Conservation (phyloP, 106 monocot species). For the Amphibolis antarctica region DNA sequence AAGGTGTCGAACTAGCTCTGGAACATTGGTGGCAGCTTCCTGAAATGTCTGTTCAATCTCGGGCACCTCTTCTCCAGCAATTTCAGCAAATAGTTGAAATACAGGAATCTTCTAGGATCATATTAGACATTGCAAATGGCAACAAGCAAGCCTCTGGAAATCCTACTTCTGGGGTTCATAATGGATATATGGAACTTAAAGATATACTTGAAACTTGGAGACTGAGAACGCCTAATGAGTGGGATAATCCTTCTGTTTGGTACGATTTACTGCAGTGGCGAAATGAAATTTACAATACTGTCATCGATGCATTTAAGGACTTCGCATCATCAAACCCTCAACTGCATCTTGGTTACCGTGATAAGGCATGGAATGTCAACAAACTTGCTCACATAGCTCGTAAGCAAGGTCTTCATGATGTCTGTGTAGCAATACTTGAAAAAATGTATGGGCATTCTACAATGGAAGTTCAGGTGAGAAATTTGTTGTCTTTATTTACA, state of each 20-base stretch:
- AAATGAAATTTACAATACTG: constrained; percentile 94
- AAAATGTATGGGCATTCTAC: constrained; percentile 99
- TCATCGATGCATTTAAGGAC: constrained; percentile 97
- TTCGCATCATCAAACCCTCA: constrained; percentile 80
- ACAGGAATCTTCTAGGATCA: constrained; percentile 81
- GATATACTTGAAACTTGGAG: constrained; percentile 99
- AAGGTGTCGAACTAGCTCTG: constrained; percentile 90
- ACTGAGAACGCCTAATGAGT: constrained; percentile 95
- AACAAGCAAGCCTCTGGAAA: constrained; percentile 77
- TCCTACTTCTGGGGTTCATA: constrained; percentile 49
- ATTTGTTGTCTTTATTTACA: neutral
- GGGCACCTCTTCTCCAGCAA: constrained; percentile 78
- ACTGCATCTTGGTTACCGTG: constrained; percentile 94
- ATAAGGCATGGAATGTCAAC: constrained; percentile 99
- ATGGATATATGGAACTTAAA: constrained; percentile 78
- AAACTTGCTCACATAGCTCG: constrained; percentile 92
- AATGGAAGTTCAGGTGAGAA: constrained; percentile 91
- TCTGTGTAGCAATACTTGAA: constrained; percentile 94
- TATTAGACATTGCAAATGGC: constrained; percentile 81
- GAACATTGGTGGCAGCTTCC: constrained; percentile 99
- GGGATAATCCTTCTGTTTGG: constrained; percentile 95
- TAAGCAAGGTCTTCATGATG: constrained; percentile 92
- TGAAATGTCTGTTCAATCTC: constrained; percentile 79
- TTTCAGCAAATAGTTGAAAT: constrained; percentile 98
- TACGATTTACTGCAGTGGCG: constrained; percentile 99